Conservation (phyloP, 2,329 filamentous ascomycete species). For the Apiospora kogelbergensis region DNA sequence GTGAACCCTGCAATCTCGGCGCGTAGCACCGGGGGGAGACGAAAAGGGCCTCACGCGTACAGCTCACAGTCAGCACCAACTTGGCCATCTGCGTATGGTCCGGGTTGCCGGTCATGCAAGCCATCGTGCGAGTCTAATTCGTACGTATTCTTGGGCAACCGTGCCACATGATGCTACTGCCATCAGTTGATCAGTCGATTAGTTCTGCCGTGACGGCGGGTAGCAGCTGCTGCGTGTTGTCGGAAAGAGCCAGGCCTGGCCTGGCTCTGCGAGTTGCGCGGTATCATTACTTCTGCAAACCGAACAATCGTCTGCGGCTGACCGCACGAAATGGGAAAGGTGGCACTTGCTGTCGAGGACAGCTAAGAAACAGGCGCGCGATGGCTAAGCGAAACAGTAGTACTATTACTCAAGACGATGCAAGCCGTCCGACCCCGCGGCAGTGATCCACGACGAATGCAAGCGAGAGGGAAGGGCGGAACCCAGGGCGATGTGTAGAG, state of each 20-base stretch:
- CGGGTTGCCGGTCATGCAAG: background rate
- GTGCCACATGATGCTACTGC: background rate
- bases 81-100: background rate
- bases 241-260: background rate
- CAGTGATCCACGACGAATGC: background rate
- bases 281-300: background rate
- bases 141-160: background rate
- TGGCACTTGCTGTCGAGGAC: background rate
- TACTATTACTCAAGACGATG: background rate
- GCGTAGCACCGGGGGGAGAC: background rate
- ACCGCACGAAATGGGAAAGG: background rate
- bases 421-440: background rate
- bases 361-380: background rate
- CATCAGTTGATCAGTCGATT: constrained; percentile 6
- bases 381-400: background rate
- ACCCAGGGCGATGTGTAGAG: background rate
- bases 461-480: background rate
- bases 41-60: background rate
- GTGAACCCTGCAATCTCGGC: background rate
- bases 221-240: background rate
- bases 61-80: background rate
- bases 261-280: background rate
- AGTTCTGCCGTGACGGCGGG: background rate
- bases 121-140: background rate
- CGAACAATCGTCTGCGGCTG: background rate